phyloP scores from a whole-genome alignment of 192 early-diverging fungal genomes.

The Rhizophagus clarus region DNA sequence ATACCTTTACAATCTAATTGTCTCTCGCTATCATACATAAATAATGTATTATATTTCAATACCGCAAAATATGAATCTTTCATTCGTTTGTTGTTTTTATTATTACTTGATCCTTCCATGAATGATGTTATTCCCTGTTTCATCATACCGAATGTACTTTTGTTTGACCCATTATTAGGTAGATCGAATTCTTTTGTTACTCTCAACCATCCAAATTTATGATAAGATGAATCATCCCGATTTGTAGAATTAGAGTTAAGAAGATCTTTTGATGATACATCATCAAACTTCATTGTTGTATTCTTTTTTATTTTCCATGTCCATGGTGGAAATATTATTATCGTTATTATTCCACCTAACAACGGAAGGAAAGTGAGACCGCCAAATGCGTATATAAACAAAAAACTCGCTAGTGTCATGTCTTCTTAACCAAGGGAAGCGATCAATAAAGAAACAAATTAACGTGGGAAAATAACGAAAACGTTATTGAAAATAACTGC shows the following conservation, averaged over 20 bases:
- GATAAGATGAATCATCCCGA: neutral
- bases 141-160: conserved; percentile 19
- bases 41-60: conserved; percentile 73
- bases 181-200: conserved; percentile 18
- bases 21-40: conserved; percentile 77
- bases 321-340: neutral
- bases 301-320: neutral
- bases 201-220: conserved; percentile 23
- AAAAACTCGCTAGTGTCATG: neutral
- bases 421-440: neutral
- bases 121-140: conserved; percentile 18
- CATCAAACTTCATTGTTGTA: conserved; percentile 8
- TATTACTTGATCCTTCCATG: conserved; percentile 5
- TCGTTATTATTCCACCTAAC: neutral
- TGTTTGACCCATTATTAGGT: neutral
- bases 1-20: conserved; percentile 73
- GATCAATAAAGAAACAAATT: neutral
- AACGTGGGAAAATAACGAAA: neutral
- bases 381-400: conserved; percentile 7
- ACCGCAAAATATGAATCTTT: conserved; percentile 70
- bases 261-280: neutral
- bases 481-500: neutral
- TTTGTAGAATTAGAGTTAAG: neutral
- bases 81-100: conserved; percentile 28
- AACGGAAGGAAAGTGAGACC: conserved; percentile 9